phyloP scores from a whole-genome alignment of 768 basidiomycete species.

The Calocybe cyanea region DNA sequence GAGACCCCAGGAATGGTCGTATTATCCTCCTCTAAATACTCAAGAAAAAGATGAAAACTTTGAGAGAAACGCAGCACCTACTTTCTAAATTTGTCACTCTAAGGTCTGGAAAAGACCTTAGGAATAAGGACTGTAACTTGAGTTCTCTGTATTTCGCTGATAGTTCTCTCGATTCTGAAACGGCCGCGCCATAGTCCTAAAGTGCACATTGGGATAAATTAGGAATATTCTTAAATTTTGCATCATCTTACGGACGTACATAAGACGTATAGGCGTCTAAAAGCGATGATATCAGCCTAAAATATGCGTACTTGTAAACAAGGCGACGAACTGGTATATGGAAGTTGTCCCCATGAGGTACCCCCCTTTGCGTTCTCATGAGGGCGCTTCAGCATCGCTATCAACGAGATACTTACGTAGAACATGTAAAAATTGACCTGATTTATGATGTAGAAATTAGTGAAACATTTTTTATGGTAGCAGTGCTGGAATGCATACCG shows the following conservation, averaged over 20 bases:
- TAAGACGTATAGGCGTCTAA: slow-evolving; percentile 16
- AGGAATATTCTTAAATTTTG: too few relatives aligned
- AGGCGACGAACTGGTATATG: slow-evolving; percentile 11
- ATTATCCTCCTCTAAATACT: slow-evolving; percentile 12
- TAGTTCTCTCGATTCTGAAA: slow-evolving; percentile 12
- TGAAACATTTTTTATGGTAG: not conserved
- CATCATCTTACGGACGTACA: not conserved
- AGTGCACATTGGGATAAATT: not conserved
- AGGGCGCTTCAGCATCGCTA: not conserved
- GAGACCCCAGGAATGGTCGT: slow-evolving; percentile 13
- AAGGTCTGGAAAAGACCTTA: slow-evolving; percentile 15
- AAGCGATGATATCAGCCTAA: not conserved
- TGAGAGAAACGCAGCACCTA: not conserved
- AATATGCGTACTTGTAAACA: not conserved
- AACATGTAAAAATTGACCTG: slow-evolving; percentile 17
- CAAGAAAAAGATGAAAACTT: not conserved
- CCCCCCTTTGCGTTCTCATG: slow-evolving; percentile 8
- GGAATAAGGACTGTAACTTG: slow-evolving; percentile 16
- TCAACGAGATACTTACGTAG: slow-evolving; percentile 3
- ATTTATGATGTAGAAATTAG: not conserved
- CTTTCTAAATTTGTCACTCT: slow-evolving; percentile 12
- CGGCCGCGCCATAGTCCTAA: slow-evolving; percentile 16
- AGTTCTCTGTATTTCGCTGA: slow-evolving; percentile 15
- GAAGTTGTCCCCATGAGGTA: slow-evolving; percentile 16
- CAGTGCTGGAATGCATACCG: slow-evolving; percentile 3